Conservation (phyloP, 1,284 basidiomycete species). For the Puccinia horiana region DNA sequence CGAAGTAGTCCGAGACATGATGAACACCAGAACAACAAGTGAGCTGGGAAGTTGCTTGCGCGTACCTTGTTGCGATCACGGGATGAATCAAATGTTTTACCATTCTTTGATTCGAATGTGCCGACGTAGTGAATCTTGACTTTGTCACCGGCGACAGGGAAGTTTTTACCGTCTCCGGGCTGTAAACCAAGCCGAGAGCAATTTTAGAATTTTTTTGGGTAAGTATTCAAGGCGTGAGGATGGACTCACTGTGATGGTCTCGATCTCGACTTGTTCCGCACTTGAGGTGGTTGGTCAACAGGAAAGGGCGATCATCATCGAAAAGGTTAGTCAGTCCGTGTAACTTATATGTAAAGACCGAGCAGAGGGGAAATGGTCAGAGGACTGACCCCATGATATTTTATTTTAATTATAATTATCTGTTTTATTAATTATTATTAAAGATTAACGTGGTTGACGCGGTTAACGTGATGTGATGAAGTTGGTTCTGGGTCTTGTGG, state of each 20-base stretch:
- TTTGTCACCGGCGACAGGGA: constrained; percentile 21
- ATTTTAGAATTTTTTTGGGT: neutral
- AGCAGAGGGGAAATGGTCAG: too few species aligned
- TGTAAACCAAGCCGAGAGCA: neutral
- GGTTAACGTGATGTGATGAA: neutral
- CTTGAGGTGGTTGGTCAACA: neutral
- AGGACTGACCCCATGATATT: too few species aligned
- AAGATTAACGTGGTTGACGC: neutral
- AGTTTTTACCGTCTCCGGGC: constrained; percentile 41
- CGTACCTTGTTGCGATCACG: constrained; percentile 29
- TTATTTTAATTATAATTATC: too few species aligned
- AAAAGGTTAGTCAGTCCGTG: too few species aligned
- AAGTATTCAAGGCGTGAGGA: neutral
- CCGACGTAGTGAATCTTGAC: constrained; percentile 46
- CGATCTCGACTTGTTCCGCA: neutral
- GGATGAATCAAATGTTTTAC: constrained; percentile 43
- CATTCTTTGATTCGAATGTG: constrained; percentile 30
- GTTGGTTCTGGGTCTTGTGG: too few species aligned
- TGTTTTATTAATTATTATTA: too few species aligned
- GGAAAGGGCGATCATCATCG: too few species aligned
- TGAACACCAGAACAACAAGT: neutral
- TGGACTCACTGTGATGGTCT: neutral
- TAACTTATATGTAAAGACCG: too few species aligned
- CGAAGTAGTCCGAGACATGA: neutral
- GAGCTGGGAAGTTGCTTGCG: neutral